A percentile compares a stretch with the other conserved stretches of the same genome.
phyloP scores from a whole-genome alignment of 1,139 yeast species.

The Candida sanyaensis region DNA sequence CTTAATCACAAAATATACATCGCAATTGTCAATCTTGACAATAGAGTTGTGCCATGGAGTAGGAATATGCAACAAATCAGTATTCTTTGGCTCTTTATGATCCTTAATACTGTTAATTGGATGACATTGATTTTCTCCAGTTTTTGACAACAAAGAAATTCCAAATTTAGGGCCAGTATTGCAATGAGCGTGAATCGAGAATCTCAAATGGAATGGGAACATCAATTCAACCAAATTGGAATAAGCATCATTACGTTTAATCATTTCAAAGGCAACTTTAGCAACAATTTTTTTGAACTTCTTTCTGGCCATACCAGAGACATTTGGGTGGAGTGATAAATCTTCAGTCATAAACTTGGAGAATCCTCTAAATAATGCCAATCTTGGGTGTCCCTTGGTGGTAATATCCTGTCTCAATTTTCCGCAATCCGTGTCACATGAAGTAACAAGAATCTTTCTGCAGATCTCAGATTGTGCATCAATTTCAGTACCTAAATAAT shows the following conservation, averaged over 20 bases:
- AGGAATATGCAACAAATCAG: slow-evolving; percentile 60
- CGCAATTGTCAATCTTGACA: slow-evolving; percentile 37
- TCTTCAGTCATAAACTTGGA: slow-evolving; percentile 63
- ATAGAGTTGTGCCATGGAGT: slow-evolving; percentile 69
- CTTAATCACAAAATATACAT: slow-evolving; percentile 28
- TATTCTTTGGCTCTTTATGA: slow-evolving; percentile 26
- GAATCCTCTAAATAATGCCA: slow-evolving; percentile 56
- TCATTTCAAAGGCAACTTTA: slow-evolving; percentile 63
- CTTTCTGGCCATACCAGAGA: slow-evolving; percentile 43
- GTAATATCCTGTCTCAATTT: slow-evolving; percentile 35
- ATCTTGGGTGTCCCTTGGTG: slow-evolving; percentile 50
- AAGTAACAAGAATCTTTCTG: slow-evolving; percentile 36
- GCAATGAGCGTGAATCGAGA: slow-evolving; percentile 62
- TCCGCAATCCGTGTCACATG: slow-evolving; percentile 45
- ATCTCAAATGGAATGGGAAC: slow-evolving; percentile 59
- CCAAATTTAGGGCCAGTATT: slow-evolving; percentile 63
- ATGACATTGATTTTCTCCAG: slow-evolving; percentile 41
- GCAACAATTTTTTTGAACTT: slow-evolving; percentile 52
- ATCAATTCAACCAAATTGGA: slow-evolving; percentile 61
- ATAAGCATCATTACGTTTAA: slow-evolving; percentile 63
- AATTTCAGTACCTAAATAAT: slow-evolving; percentile 35
- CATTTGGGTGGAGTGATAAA: slow-evolving; percentile 42
- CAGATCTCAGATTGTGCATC: slow-evolving; percentile 38
- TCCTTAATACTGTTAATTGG: slow-evolving; percentile 32
- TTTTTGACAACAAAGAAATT: slow-evolving; percentile 40